A percentile compares a stretch with the other conserved stretches of the same genome.
Evolutionary conservation across 176 grass and related monocot species (phyloP).

Genomic region (Musa beccarii): DNA sequence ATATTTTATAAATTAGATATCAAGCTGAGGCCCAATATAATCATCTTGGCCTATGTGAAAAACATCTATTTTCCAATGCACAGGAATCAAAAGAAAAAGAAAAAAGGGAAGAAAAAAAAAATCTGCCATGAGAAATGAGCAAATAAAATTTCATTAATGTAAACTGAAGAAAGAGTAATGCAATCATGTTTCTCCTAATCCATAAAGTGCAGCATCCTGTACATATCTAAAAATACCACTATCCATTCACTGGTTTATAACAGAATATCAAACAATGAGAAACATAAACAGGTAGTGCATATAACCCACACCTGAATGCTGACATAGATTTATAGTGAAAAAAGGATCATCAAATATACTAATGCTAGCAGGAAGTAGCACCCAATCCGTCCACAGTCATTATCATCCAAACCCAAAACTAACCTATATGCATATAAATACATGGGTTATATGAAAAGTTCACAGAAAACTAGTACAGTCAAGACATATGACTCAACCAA

Average conservation of each 20-base stretch:
- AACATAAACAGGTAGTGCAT: too few relatives aligned
- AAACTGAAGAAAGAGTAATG: not conserved
- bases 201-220: not conserved
- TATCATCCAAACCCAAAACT: not conserved
- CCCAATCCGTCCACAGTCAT: not conserved
- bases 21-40: conserved; percentile 12
- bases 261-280: not conserved
- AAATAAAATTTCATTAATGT: not conserved
- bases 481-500: too few relatives aligned
- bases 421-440: not conserved
- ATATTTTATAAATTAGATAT: conserved; percentile 1
- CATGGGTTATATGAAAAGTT: too few relatives aligned
- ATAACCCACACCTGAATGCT: too few relatives aligned
- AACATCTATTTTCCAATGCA: conserved; percentile 11
- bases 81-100: not conserved
- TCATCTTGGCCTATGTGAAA: conserved; percentile 8
- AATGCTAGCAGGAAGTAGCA: not conserved
- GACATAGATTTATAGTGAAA: too few relatives aligned
- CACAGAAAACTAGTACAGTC: too few relatives aligned
- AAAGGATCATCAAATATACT: not conserved
- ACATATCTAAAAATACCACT: not conserved
- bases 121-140: not conserved
- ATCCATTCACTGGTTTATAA: not conserved
- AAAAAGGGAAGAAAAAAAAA: not conserved
- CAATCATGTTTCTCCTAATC: not conserved